phyloP scores from a whole-genome alignment of 116 monocot genomes.

The Dioscorea cayenensis region DNA sequence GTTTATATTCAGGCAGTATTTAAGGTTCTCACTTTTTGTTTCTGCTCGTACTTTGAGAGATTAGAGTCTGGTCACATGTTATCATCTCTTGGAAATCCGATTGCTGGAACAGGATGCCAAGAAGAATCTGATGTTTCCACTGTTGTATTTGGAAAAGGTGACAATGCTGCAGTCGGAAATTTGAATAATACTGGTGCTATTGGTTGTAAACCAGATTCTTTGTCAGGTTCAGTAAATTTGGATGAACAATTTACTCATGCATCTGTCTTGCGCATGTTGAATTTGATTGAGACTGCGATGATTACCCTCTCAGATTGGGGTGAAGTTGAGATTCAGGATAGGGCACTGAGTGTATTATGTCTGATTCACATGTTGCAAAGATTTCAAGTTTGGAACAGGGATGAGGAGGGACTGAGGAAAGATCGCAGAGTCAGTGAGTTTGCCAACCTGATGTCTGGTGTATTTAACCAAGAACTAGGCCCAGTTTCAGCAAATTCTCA shows the following conservation, averaged over 20 bases:
- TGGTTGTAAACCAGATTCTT: constrained; percentile 1
- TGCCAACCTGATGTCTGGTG: constrained; percentile 22
- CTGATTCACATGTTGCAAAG: constrained; percentile 39
- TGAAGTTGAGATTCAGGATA: constrained; percentile 76
- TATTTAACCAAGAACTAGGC: constrained; percentile 63
- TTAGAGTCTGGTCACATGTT: constrained; percentile 7
- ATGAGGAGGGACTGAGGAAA: constrained; percentile 13
- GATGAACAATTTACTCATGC: constrained; percentile 29
- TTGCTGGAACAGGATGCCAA: background rate
- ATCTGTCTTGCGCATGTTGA: constrained; percentile 39
- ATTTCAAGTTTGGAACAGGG: constrained; percentile 20
- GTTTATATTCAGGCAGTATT: constrained; percentile 84
- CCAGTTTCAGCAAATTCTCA: constrained; percentile 59
- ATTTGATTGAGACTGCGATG: constrained; percentile 53
- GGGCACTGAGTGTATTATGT: constrained; percentile 68
- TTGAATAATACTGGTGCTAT: background rate
- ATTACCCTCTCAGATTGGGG: constrained; percentile 44
- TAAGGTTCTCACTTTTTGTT: constrained; percentile 60
- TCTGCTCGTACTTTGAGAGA: constrained; percentile 34
- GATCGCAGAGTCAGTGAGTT: constrained; percentile 24
- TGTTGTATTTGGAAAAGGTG: constrained; percentile 2
- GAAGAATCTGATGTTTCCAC: background rate
- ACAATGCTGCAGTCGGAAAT: constrained; percentile 2
- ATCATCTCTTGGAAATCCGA: background rate
- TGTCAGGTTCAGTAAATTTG: background rate